Percentiles rank a stretch among this genome's conserved stretches.
Evolutionary conservation across 768 basidiomycete species (phyloP).

Genomic region (Russula compacta): DNA sequence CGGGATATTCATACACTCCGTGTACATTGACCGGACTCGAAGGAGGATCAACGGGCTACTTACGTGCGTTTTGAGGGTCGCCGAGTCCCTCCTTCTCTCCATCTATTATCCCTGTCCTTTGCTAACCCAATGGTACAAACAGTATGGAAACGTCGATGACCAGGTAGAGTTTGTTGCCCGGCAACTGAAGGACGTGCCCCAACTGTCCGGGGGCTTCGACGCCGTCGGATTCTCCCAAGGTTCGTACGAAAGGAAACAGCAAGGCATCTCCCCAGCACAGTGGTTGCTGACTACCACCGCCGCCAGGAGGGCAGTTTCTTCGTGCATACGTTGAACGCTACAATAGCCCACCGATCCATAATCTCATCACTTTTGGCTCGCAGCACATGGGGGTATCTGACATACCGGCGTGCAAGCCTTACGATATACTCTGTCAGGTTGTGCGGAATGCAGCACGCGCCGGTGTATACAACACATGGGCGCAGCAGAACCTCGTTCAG

Average conservation of each 20-base stretch:
- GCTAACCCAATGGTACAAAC: neutral
- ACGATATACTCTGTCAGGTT: conserved; percentile 61
- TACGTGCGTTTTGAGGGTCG: conserved; percentile 45
- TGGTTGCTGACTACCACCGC: neutral
- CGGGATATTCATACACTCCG: conserved; percentile 68
- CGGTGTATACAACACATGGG: conserved; percentile 68
- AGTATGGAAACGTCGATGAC: conserved; percentile 74
- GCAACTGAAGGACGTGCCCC: conserved; percentile 54
- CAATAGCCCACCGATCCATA: conserved; percentile 65
- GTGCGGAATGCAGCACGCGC: conserved; percentile 51
- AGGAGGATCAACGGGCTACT: conserved; percentile 57
- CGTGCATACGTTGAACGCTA: conserved; percentile 75
- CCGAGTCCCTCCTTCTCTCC: neutral
- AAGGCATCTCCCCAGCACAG: neutral
- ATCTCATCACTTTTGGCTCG: conserved; percentile 80
- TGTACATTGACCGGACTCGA: conserved; percentile 56
- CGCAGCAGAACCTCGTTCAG: conserved; percentile 66
- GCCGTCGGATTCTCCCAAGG: conserved; percentile 88
- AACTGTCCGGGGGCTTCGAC: conserved; percentile 66
- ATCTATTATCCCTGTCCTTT: neutral
- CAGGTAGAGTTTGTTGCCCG: conserved; percentile 57
- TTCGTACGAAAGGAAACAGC: conserved; percentile 9
- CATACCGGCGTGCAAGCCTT: conserved; percentile 52
- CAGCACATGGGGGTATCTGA: conserved; percentile 85
- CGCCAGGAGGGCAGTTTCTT: conserved; percentile 70